A percentile compares a stretch with the other conserved stretches of the same genome.
phyloP scores from a whole-genome alignment of 2,329 filamentous ascomycete genomes.

The Bimuria novae-zelandiae region DNA sequence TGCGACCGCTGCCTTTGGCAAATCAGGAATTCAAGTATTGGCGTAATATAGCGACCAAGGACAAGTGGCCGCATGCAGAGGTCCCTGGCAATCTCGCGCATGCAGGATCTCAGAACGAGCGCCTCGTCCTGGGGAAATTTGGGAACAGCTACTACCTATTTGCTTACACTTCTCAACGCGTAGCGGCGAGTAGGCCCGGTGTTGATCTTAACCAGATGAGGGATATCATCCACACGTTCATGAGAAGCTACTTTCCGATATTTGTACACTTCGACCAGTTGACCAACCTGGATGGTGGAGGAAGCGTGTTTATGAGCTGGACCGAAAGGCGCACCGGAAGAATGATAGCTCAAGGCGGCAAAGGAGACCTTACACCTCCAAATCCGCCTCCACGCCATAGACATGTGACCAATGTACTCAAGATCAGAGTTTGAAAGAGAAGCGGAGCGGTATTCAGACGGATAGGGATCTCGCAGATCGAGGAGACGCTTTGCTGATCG shows the following conservation, averaged over 20 bases:
- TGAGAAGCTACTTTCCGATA: not conserved
- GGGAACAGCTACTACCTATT: not conserved
- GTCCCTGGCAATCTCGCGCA: not conserved
- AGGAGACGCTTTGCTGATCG: too few relatives aligned
- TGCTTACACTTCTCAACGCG: not conserved
- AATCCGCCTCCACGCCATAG: not conserved
- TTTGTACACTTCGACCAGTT: not conserved
- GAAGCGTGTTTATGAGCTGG: not conserved
- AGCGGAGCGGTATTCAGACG: too few relatives aligned
- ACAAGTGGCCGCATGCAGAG: not conserved
- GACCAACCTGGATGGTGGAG: not conserved
- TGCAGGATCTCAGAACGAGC: not conserved
- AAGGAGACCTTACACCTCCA: not conserved
- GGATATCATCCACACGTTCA: not conserved
- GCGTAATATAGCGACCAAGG: not conserved
- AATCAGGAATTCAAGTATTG: not conserved
- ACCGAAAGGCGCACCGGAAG: not conserved
- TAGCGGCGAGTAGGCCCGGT: not conserved
- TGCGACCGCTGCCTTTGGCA: not conserved
- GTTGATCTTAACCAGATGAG: conserved; percentile 6
- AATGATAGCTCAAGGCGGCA: not conserved
- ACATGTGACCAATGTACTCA: not conserved
- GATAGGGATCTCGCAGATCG: too few relatives aligned
- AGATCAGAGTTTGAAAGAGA: not conserved
- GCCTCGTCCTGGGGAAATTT: not conserved